phyloP scores from a whole-genome alignment of 2,329 filamentous ascomycete genomes.

The Fusarium avenaceum region DNA sequence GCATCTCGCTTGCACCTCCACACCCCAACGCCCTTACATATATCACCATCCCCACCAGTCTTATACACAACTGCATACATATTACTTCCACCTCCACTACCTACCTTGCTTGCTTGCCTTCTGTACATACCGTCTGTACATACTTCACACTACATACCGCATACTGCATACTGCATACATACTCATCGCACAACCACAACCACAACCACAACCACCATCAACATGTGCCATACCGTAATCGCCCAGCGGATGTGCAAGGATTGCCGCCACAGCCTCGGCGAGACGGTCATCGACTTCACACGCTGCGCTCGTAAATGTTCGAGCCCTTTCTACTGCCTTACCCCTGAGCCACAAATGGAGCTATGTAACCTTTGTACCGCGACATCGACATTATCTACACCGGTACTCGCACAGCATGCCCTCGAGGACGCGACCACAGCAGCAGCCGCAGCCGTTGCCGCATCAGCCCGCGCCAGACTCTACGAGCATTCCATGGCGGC shows the following conservation, averaged over 20 bases:
- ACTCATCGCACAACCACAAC: conserved; percentile 24
- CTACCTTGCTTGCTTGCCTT: not conserved
- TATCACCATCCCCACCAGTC: not conserved
- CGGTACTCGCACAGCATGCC: conserved; percentile 47
- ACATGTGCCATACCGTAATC: conserved; percentile 51
- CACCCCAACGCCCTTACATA: conserved; percentile 13
- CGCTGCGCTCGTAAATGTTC: conserved; percentile 50
- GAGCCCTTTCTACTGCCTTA: conserved; percentile 51
- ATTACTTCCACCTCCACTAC: not conserved
- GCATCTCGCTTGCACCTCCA: conserved; percentile 9
- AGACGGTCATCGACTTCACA: conserved; percentile 51
- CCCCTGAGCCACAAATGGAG: conserved; percentile 48
- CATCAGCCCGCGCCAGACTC: conserved; percentile 27
- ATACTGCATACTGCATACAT: conserved; percentile 4
- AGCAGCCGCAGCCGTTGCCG: conserved; percentile 21
- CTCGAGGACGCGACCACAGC: conserved; percentile 29
- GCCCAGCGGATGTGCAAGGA: conserved; percentile 50
- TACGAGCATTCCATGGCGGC: conserved; percentile 39
- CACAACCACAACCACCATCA: conserved; percentile 11
- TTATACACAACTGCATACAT: conserved; percentile 2
- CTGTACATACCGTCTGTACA: not conserved
- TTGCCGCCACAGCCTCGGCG: conserved; percentile 48
- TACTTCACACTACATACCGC: not conserved
- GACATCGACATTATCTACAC: conserved; percentile 42
- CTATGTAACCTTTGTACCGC: conserved; percentile 46